Percentiles rank a stretch among this genome's conserved stretches.
phyloP scores from a whole-genome alignment of 2,329 filamentous ascomycete genomes.

The Aureobasidium pullulans region DNA sequence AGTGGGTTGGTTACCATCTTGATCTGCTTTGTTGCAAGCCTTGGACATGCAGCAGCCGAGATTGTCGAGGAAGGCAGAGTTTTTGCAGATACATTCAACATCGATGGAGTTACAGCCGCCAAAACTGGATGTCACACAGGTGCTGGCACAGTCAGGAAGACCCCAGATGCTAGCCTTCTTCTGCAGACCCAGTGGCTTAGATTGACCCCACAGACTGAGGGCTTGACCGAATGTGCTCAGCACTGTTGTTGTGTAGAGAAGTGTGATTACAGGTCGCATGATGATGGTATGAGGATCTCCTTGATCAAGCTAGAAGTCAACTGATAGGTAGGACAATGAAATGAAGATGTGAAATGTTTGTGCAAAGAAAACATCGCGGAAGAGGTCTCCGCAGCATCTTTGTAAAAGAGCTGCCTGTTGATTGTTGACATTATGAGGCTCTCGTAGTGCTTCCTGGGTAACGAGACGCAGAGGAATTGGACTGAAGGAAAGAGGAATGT shows the following conservation, averaged over 20 bases:
- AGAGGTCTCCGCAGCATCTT: background rate
- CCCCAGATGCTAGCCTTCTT: constrained; percentile 17
- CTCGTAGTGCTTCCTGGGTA: background rate
- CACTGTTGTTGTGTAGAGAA: background rate
- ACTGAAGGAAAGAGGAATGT: background rate
- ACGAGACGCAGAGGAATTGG: background rate
- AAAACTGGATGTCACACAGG: constrained; percentile 31
- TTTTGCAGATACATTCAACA: constrained; percentile 36
- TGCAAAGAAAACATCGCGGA: background rate
- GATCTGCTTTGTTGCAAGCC: constrained; percentile 28
- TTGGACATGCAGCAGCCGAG: constrained; percentile 37
- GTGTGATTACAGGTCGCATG: background rate
- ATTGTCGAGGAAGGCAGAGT: constrained; percentile 27
- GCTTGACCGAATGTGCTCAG: background rate
- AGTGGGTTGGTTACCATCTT: constrained; percentile 22
- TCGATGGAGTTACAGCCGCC: constrained; percentile 33
- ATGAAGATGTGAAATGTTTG: background rate
- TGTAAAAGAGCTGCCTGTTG: background rate
- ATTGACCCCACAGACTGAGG: background rate
- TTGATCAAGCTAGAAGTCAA: too few species aligned
- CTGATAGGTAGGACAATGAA: background rate
- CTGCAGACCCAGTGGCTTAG: background rate
- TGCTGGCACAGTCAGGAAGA: constrained; percentile 25
- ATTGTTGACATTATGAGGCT: background rate
- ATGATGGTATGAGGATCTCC: background rate